Evolutionary conservation across 352 stramenopile species (phyloP).

Genomic region (Phytophthora quininea): DNA sequence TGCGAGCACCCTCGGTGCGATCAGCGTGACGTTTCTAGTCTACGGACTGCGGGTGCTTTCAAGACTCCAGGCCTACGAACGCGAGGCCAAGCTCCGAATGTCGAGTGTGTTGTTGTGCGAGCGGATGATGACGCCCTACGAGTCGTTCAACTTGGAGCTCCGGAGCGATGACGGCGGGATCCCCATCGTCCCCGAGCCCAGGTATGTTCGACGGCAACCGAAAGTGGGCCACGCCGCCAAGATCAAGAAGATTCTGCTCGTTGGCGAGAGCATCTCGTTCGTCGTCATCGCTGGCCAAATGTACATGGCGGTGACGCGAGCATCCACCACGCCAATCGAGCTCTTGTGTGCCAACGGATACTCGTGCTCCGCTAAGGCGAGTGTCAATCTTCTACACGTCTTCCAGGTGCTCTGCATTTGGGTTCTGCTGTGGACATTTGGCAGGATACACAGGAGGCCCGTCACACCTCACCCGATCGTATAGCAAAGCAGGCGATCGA

Average conservation of each 20-base stretch:
- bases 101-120: slow-evolving; percentile 33
- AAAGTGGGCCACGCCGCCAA: slow-evolving; percentile 37
- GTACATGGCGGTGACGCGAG: slow-evolving; percentile 28
- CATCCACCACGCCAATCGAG: slow-evolving; percentile 30
- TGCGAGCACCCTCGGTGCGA: slow-evolving; percentile 30
- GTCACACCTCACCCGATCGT: slow-evolving; percentile 21
- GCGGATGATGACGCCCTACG: slow-evolving; percentile 41
- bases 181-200: slow-evolving; percentile 17
- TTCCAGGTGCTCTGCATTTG: slow-evolving; percentile 41
- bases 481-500: slow-evolving; percentile 1
- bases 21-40: slow-evolving; percentile 40
- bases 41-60: slow-evolving; percentile 39
- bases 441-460: slow-evolving; percentile 28
- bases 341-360: slow-evolving; percentile 62
- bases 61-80: slow-evolving; percentile 32
- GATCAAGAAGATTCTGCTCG: slow-evolving; percentile 60
- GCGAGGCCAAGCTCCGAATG: slow-evolving; percentile 28
- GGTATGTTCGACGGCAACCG: slow-evolving; percentile 15
- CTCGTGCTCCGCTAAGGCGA: slow-evolving; percentile 41
- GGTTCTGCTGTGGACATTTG: slow-evolving; percentile 42
- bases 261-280: slow-evolving; percentile 46
- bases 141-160: slow-evolving; percentile 46
- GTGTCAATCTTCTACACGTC: slow-evolving; percentile 39
- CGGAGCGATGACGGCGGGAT: slow-evolving; percentile 21
- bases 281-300: slow-evolving; percentile 50